A percentile compares a stretch with the other conserved stretches of the same genome.
Evolutionary conservation across 441 rosid genomes (phyloP).

Genomic region (Croton setiger): DNA sequence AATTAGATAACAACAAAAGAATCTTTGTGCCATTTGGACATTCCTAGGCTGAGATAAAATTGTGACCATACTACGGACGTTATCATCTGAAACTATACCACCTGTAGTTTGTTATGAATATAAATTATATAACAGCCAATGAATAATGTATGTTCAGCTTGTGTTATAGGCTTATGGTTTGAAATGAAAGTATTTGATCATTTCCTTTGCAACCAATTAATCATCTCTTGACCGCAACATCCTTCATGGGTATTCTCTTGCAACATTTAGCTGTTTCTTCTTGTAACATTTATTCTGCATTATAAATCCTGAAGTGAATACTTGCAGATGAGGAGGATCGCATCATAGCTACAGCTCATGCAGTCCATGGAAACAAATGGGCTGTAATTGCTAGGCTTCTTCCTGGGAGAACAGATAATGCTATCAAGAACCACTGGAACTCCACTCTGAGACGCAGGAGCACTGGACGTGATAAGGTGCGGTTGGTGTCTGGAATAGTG

Average conservation of each 20-base stretch:
- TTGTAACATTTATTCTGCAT: not conserved
- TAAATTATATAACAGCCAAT: too few relatives aligned
- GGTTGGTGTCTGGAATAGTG: constrained; percentile 29
- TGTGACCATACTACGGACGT: too few relatives aligned
- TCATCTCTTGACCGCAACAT: not conserved
- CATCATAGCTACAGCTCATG: constrained; percentile 56
- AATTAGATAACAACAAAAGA: too few relatives aligned
- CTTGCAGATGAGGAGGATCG: constrained; percentile 71
- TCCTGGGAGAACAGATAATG: constrained; percentile 68
- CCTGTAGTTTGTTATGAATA: too few relatives aligned
- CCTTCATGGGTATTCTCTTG: not conserved
- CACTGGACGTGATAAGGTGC: constrained; percentile 32
- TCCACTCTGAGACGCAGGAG: constrained; percentile 49
- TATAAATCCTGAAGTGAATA: constrained; percentile 10
- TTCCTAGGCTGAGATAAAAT: too few relatives aligned
- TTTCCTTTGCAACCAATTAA: not conserved
- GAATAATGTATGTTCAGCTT: not conserved
- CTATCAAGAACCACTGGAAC: constrained; percentile 72
- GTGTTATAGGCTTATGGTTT: not conserved
- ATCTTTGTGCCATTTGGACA: too few relatives aligned
- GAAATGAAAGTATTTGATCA: not conserved
- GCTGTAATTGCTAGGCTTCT: constrained; percentile 63
- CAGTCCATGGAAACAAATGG: constrained; percentile 61
- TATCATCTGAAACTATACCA: too few relatives aligned
- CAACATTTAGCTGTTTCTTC: not conserved